Evolutionary conservation across 169 alveolate species (phyloP), one percentile per base, ranked within the genome.

Genomic region (Eimeria acervulina): DNA sequence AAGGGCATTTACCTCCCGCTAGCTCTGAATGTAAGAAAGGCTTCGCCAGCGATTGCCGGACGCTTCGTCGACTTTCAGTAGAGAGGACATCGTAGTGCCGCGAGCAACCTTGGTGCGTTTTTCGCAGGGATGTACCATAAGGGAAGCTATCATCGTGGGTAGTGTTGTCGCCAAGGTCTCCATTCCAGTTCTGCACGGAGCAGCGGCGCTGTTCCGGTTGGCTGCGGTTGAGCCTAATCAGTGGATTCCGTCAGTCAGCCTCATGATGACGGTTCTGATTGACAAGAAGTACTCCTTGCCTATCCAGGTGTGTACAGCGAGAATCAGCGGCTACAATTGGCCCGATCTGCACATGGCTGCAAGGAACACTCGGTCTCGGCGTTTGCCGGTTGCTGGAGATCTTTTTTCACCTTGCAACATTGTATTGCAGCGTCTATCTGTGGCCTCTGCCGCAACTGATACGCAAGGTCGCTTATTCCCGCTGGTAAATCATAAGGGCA

Each of bases 111-210:
- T 36, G 17, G 81, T 33, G 52, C 2, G 52, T 17, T 15, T 42
- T 68, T 17, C 28, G 78, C 51, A 84, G 94, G 95, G 94, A 42
- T 98, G 99, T 74, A 98, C 98, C 31, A 95, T 97, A 42, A 97
- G 98, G 95, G 99, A 99, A 97, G 99, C 99, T 19, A 96, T 98
- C 23, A 98, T 99, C 66, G 97, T 99, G 31, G 99, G 99, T 28
- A 97, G 98, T 81, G 97, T 98, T 68, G 95, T 98, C 51, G 93
- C 95, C 19, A 93, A 93, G 89, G 98, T 98, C 36, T 97, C 99
- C 23, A 96, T 99, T 40, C 99, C 99, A 1, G 98, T 97, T 38
- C 97, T 98, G 42, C 99, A 99, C 94, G 97, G 99, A 5, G 97
- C 99, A 55, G 99, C 99, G 26, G 99, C 99, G 12, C 95, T 99